phyloP scores from a whole-genome alignment of 1,284 basidiomycete species.

The Rhodofomes roseus region DNA sequence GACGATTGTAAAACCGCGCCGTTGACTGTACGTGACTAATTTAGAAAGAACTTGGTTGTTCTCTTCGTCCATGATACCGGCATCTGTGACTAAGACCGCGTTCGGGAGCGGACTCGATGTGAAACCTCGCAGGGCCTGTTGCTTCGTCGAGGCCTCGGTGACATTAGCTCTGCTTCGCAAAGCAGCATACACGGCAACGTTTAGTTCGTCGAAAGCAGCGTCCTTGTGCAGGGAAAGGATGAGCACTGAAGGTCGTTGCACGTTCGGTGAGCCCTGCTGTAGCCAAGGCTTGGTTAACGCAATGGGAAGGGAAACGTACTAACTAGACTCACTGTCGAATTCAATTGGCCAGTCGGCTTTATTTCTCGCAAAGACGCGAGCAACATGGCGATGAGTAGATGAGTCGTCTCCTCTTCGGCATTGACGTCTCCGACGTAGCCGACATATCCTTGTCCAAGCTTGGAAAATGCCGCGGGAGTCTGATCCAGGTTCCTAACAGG shows the following conservation, averaged over 20 bases:
- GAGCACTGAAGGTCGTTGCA: neutral
- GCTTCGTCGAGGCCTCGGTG: neutral
- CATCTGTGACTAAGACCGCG: conserved; percentile 4
- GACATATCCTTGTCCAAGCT: conserved; percentile 8
- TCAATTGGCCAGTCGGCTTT: no score
- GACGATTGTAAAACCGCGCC: conserved; percentile 7
- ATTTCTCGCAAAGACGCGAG: neutral
- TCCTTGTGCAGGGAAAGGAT: neutral
- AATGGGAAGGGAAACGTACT: neutral
- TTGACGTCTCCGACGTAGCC: conserved; percentile 17
- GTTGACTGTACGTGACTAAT: conserved; percentile 9
- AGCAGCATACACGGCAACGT: neutral
- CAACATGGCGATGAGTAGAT: conserved; percentile 13
- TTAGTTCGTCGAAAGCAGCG: neutral
- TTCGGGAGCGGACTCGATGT: neutral
- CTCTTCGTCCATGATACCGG: neutral
- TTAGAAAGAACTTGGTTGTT: conserved; percentile 3
- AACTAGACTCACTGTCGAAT: neutral
- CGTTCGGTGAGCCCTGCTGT: neutral
- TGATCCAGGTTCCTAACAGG: neutral
- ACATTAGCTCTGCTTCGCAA: neutral
- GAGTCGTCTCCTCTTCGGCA: conserved; percentile 1
- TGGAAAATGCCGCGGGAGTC: conserved; percentile 9
- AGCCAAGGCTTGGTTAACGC: no score
- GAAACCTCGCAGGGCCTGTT: neutral